phyloP scores from a whole-genome alignment of 768 basidiomycete species.

The Termitomyces titanicus region DNA sequence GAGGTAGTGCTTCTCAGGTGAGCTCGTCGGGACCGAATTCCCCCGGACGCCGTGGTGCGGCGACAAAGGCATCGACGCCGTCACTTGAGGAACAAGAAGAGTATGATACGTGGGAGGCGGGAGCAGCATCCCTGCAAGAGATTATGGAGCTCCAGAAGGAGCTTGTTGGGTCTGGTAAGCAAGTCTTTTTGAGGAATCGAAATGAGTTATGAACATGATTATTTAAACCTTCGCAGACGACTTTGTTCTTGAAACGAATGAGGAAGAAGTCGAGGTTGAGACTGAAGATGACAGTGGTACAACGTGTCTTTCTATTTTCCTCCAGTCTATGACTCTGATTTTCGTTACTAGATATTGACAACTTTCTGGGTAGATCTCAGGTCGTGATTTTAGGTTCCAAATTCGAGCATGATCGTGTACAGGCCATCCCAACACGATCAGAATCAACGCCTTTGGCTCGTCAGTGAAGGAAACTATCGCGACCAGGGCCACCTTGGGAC shows the following conservation, averaged over 20 bases:
- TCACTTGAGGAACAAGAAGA: slow-evolving; percentile 13
- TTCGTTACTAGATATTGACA: neutral
- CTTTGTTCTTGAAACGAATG: slow-evolving; percentile 7
- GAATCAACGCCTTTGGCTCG: slow-evolving; percentile 26
- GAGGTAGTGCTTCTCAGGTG: neutral
- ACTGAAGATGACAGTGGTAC: slow-evolving; percentile 7
- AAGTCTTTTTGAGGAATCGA: neutral
- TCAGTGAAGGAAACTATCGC: slow-evolving; percentile 36
- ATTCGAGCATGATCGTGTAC: neutral
- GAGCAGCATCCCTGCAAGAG: slow-evolving; percentile 18
- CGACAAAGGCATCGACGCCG: neutral
- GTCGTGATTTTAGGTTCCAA: neutral
- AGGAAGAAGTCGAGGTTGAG: neutral
- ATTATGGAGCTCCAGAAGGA: slow-evolving; percentile 16
- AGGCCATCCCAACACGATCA: slow-evolving; percentile 4
- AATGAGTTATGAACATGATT: neutral
- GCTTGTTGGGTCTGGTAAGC: slow-evolving; percentile 10
- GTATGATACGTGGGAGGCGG: slow-evolving; percentile 26
- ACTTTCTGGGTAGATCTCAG: slow-evolving; percentile 1
- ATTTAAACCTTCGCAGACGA: slow-evolving; percentile 6
- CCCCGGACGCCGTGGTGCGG: neutral
- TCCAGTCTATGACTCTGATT: neutral
- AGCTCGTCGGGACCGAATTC: slow-evolving; percentile 2
- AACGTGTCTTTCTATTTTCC: neutral
- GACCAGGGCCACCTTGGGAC: too few species aligned